Percentiles rank a stretch among this genome's conserved stretches.
Conservation (phyloP, 805 yeast genomes). For the Teunomyces pallodes region DNA sequence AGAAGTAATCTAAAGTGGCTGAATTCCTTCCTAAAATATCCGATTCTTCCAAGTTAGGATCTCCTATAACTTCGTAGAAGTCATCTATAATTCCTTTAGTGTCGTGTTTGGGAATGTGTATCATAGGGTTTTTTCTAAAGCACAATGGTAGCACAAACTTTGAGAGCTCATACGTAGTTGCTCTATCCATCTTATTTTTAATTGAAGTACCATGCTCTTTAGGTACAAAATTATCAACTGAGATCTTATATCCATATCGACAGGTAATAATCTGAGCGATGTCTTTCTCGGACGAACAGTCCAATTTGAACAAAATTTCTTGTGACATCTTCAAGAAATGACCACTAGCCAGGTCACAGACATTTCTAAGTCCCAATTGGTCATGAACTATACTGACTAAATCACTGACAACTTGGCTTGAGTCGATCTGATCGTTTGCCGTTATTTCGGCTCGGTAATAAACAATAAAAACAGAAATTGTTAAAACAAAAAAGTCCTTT, state of each 20-base stretch:
- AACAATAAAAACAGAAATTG: conserved; percentile 34
- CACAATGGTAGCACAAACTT: conserved; percentile 55
- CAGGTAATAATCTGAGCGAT: conserved; percentile 78
- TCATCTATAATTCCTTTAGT: conserved; percentile 70
- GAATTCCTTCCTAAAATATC: conserved; percentile 46
- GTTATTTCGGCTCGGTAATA: conserved; percentile 26
- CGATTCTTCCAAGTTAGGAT: conserved; percentile 48
- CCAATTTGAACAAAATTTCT: conserved; percentile 44
- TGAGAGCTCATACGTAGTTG: conserved; percentile 36
- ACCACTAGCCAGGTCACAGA: conserved; percentile 68
- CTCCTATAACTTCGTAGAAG: conserved; percentile 69
- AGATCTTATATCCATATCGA: conserved; percentile 64
- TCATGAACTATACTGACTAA: conserved; percentile 65
- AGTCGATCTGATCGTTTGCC: not conserved
- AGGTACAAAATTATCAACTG: conserved; percentile 59
- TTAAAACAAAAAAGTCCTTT: conserved; percentile 43
- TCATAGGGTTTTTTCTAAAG: conserved; percentile 56
- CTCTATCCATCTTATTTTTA: conserved; percentile 24
- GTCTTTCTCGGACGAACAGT: conserved; percentile 55
- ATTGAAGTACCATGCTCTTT: conserved; percentile 57
- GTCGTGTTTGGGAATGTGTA: conserved; percentile 63
- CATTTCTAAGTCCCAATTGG: conserved; percentile 63
- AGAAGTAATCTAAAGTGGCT: conserved; percentile 42
- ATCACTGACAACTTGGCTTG: conserved; percentile 31
- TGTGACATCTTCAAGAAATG: conserved; percentile 61